Conservation (phyloP, 2,329 filamentous ascomycete genomes). For the Colletotrichum sublineola region DNA sequence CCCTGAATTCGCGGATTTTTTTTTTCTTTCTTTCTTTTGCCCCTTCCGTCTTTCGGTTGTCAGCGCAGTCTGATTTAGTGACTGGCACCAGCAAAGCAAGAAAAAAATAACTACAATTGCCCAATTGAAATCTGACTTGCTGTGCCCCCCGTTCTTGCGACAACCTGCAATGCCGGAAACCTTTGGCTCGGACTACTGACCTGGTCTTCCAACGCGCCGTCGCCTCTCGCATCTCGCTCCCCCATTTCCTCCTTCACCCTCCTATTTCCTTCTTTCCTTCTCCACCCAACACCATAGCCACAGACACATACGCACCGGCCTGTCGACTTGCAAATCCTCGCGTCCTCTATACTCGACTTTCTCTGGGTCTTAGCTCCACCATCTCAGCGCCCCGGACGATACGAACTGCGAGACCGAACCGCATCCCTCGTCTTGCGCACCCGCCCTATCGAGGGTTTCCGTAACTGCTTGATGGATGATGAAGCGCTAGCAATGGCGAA, state of each 20-base stretch:
- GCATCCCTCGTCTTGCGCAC: slow-evolving; percentile 29
- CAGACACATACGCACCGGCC: slow-evolving; percentile 32
- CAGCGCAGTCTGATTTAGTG: background rate
- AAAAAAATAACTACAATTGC: slow-evolving; percentile 8
- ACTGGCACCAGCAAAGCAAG: background rate
- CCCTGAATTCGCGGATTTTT: slow-evolving; percentile 8
- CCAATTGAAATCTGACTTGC: slow-evolving; percentile 18
- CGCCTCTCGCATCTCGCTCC: slow-evolving; percentile 35
- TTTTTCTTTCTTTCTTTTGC: background rate
- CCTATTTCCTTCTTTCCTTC: slow-evolving; percentile 31
- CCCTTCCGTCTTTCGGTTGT: background rate
- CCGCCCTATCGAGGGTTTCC: slow-evolving; percentile 30
- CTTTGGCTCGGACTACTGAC: slow-evolving; percentile 42
- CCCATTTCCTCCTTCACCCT: slow-evolving; percentile 35
- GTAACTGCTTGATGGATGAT: slow-evolving; percentile 54
- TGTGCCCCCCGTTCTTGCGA: slow-evolving; percentile 20
- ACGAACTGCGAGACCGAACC: slow-evolving; percentile 25
- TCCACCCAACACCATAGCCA: slow-evolving; percentile 36
- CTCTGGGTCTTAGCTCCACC: slow-evolving; percentile 24
- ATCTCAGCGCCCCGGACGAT: slow-evolving; percentile 23
- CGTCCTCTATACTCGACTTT: background rate
- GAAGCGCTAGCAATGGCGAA: slow-evolving; percentile 55
- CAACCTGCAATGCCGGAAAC: slow-evolving; percentile 39
- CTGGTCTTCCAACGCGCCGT: slow-evolving; percentile 38
- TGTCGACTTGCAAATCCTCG: slow-evolving; percentile 21